Evolutionary conservation across 306 rosid genomes (phyloP).

Genomic region (Dalbergia cultrata): DNA sequence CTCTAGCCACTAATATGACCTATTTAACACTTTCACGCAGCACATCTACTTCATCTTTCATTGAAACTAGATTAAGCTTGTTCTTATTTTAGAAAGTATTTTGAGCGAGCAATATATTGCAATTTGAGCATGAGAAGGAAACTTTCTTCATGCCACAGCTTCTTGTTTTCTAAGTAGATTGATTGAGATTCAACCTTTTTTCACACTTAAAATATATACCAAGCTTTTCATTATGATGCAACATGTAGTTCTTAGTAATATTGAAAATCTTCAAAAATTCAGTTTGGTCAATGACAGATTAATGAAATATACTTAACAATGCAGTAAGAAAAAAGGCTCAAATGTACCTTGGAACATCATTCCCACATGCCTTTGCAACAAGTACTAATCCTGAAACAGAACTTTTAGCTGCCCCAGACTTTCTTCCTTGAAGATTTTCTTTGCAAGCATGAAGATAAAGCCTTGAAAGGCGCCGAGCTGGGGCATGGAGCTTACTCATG

Average conservation of each 20-base stretch:
- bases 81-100: slow-evolving; percentile 17
- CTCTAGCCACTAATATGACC: slow-evolving; percentile 34
- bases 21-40: slow-evolving; percentile 4
- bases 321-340: slow-evolving; percentile 5
- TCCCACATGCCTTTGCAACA: slow-evolving; percentile 90
- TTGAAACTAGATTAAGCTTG: slow-evolving; percentile 16
- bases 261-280: slow-evolving; percentile 13
- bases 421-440: slow-evolving; percentile 62
- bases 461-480: slow-evolving; percentile 90
- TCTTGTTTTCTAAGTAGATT: no score
- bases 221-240: slow-evolving; percentile 13
- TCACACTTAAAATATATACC: neutral
- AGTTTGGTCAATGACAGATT: slow-evolving; percentile 9
- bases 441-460: slow-evolving; percentile 78
- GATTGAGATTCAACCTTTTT: no score
- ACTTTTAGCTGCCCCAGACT: slow-evolving; percentile 78
- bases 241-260: slow-evolving; percentile 15
- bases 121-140: slow-evolving; percentile 11
- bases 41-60: slow-evolving; percentile 28
- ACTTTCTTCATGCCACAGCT: neutral
- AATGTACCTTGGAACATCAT: slow-evolving; percentile 86
- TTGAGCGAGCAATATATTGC: neutral
- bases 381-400: slow-evolving; percentile 82
- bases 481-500: slow-evolving; percentile 80
- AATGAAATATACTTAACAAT: slow-evolving; percentile 4